Evolutionary conservation across 1,139 yeast species (phyloP).

Genomic region (Pichia sp.): DNA sequence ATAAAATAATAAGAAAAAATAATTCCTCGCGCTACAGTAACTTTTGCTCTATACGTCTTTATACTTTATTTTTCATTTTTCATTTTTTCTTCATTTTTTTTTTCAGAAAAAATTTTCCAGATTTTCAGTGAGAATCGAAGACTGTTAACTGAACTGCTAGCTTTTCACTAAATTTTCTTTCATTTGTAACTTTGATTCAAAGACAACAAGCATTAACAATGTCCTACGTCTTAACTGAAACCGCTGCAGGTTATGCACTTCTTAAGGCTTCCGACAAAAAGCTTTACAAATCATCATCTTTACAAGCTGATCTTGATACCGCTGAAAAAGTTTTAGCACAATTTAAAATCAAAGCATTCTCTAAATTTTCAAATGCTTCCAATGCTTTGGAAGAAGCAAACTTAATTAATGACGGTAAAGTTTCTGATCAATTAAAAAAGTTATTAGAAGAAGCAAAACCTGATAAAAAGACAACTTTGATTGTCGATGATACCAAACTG

Average conservation of each 20-base stretch:
- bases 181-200: not conserved
- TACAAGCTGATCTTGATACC: slow-evolving; percentile 71
- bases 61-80: not conserved
- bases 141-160: not conserved
- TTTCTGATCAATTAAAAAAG: slow-evolving; percentile 72
- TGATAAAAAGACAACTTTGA: slow-evolving; percentile 83
- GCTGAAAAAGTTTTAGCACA: slow-evolving; percentile 74
- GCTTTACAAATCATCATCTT: slow-evolving; percentile 75
- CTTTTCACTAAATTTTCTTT: not conserved
- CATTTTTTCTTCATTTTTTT: not conserved
- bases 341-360: slow-evolving; percentile 90
- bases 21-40: not conserved
- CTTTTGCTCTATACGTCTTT: not conserved
- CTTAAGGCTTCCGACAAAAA: slow-evolving; percentile 96
- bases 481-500: slow-evolving; percentile 91
- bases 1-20: not conserved
- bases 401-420: slow-evolving; percentile 88
- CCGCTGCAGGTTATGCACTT: slow-evolving; percentile 97
- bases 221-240: slow-evolving; percentile 96
- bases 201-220: slow-evolving; percentile 30
- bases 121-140: not conserved
- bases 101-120: not conserved
- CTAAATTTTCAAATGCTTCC: slow-evolving; percentile 91
- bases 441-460: slow-evolving; percentile 75
- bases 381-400: slow-evolving; percentile 95